phyloP scores from a whole-genome alignment of 805 yeast species.

The Wickerhamomyces subpelliculosus region DNA sequence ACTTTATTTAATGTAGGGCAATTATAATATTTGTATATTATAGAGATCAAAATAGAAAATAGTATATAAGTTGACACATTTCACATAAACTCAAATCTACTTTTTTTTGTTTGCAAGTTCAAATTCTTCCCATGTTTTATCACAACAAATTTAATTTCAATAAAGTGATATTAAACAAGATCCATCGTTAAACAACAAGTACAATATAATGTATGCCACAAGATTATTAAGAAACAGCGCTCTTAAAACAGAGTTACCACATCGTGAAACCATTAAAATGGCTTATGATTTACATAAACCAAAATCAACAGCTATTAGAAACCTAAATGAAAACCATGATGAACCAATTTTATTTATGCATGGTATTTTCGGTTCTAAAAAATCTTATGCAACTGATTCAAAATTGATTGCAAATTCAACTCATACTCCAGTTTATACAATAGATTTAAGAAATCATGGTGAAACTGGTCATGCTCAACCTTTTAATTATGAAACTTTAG shows the following conservation, averaged over 20 bases:
- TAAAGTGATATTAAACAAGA: too few relatives aligned
- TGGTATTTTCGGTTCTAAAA: slow-evolving; percentile 44
- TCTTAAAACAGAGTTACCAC: slow-evolving; percentile 59
- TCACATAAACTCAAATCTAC: too few relatives aligned
- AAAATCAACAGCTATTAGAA: slow-evolving; percentile 14
- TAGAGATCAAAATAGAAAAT: too few relatives aligned
- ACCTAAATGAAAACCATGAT: slow-evolving; percentile 14
- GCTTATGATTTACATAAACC: slow-evolving; percentile 24
- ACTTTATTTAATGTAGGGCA: too few relatives aligned
- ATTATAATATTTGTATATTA: too few relatives aligned
- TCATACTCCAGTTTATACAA: slow-evolving; percentile 30
- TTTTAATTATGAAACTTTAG: slow-evolving; percentile 34
- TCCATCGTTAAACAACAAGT: too few relatives aligned
- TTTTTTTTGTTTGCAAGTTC: too few relatives aligned
- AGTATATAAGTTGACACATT: too few relatives aligned
- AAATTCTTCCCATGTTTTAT: too few relatives aligned
- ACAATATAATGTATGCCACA: slow-evolving; percentile 16
- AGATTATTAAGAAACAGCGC: slow-evolving; percentile 80
- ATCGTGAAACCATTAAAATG: slow-evolving; percentile 49
- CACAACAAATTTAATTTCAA: too few relatives aligned
- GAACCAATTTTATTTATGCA: slow-evolving; percentile 38
- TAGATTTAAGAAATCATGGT: slow-evolving; percentile 50
- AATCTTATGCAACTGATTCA: slow-evolving; percentile 33
- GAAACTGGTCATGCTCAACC: slow-evolving; percentile 36
- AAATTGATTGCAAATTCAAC: slow-evolving; percentile 27